Evolutionary conservation across 768 basidiomycete genomes (phyloP).

Genomic region (Cytidiella melzeri): DNA sequence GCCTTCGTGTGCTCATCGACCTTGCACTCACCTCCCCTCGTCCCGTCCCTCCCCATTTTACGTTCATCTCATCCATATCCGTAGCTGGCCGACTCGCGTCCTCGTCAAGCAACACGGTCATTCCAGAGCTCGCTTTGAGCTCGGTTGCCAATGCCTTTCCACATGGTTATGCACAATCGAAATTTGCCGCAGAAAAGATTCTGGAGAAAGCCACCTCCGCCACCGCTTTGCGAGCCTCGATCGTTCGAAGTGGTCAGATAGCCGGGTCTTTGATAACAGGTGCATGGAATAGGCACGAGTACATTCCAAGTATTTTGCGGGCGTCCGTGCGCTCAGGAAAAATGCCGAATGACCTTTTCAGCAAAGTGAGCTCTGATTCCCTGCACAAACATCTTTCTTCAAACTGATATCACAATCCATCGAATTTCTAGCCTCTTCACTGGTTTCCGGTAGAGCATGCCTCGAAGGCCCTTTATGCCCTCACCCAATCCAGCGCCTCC

Average conservation of each 20-base stretch:
- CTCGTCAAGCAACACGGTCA: neutral
- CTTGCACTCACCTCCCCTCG: constrained; percentile 21
- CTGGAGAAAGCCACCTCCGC: constrained; percentile 6
- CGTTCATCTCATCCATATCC: constrained; percentile 29
- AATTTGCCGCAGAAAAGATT: constrained; percentile 26
- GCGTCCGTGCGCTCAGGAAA: constrained; percentile 5
- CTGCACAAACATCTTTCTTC: neutral
- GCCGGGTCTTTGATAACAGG: constrained; percentile 29
- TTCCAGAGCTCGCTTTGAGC: neutral
- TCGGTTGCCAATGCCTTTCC: neutral
- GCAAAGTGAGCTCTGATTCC: neutral
- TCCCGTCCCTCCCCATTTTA: constrained; percentile 15
- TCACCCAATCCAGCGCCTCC: neutral
- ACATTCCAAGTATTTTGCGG: constrained; percentile 30
- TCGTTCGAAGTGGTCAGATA: constrained; percentile 33
- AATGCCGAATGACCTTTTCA: neutral
- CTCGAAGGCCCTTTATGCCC: neutral
- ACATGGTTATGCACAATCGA: constrained; percentile 28
- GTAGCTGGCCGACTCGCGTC: constrained; percentile 14
- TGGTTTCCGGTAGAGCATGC: neutral
- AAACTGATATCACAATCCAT: neutral
- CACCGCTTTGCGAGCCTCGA: constrained; percentile 16
- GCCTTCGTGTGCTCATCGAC: constrained; percentile 28
- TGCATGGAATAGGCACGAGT: constrained; percentile 33
- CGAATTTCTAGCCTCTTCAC: neutral